Conservation (phyloP, 2,329 filamentous ascomycete genomes). For the Sarocladium oryzae region DNA sequence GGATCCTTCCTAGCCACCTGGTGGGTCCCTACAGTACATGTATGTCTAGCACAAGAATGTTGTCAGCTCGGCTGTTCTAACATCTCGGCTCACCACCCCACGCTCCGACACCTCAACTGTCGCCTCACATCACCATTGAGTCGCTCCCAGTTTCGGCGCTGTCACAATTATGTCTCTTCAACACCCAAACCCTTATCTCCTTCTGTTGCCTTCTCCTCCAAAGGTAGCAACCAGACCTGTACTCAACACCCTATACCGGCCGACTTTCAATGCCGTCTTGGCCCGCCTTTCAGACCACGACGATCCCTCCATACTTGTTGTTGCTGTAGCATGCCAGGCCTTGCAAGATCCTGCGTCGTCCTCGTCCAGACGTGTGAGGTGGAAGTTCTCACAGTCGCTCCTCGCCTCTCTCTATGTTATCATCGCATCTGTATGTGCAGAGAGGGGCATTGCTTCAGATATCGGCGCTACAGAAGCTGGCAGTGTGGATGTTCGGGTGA, state of each 20-base stretch:
- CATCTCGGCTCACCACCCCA: too few species aligned
- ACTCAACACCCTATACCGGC: conserved; percentile 54
- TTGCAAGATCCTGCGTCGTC: conserved; percentile 35
- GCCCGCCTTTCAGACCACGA: conserved; percentile 32
- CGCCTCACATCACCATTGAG: neutral
- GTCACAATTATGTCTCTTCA: neutral
- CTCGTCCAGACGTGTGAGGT: conserved; percentile 38
- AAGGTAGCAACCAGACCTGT: conserved; percentile 42
- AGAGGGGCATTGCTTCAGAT: conserved; percentile 53
- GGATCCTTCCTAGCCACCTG: too few species aligned
- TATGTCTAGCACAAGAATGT: too few species aligned
- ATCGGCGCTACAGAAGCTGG: conserved; percentile 48
- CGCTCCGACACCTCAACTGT: too few species aligned
- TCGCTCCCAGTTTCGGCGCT: neutral
- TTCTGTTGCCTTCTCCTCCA: conserved; percentile 60
- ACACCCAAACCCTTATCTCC: conserved; percentile 37
- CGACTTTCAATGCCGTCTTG: conserved; percentile 50
- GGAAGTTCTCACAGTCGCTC: conserved; percentile 64
- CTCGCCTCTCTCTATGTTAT: conserved; percentile 74
- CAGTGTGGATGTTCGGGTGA: conserved; percentile 68
- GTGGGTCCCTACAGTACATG: too few species aligned
- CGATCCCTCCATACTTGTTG: conserved; percentile 25
- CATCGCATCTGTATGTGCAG: conserved; percentile 63
- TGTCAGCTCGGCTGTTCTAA: too few species aligned
- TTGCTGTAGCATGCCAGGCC: conserved; percentile 58